Base-by-base conservation (phyloP, 2,329 filamentous ascomycete genomes). In the Sphaerulina vaccinii region DNA sequence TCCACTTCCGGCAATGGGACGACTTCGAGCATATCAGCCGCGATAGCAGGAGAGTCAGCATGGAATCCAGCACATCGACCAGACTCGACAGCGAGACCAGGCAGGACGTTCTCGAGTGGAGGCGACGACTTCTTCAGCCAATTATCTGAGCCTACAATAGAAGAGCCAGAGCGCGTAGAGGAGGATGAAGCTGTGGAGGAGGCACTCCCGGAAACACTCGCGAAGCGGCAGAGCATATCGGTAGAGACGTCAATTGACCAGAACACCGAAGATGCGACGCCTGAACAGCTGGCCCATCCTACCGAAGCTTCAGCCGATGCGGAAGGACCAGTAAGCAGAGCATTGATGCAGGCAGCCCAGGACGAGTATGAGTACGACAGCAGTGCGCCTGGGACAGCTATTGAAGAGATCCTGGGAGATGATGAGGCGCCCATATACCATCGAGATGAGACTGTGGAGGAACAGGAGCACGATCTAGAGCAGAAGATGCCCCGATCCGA, bases 11-110 rank as follows among this genome's bases (percentile, higher is more conserved):
- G n/a, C 62, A 55, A 55, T 24, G 36, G 48, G 36, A 50, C 56
- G 41, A n/a, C n/a, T n/a, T n/a, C n/a, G n/a, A 47, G 47, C 37
- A 51, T 49, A 23, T 46, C 42, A 13, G 35, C 43, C 15, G 22
- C 27, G 19, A 36, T 27, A 24, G 42, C 43, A 22, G 51, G 51
- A 40, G 46, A 54, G 38, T 42, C 49, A 27, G 60, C 73, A 48
- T 82, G 80, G 80, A 78, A 83, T 70, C 79, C 80, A 38, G 79
- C 80, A 16, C 66, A 79, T 54, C 70, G 77, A 62, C 73, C 57
- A 19, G 53, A 60, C 42, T 51, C 53, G 18, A 36, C 55, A 13
- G 18, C 43, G 19, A 39, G 27, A 24, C 64, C 59, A 49, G 50
- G 39, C 18, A 56, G 53, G 39, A 62, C 61, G 45, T 59, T 37